Base-by-base conservation (phyloP, 352 stramenopile genomes). In the Phytopythium ostracodes region DNA sequence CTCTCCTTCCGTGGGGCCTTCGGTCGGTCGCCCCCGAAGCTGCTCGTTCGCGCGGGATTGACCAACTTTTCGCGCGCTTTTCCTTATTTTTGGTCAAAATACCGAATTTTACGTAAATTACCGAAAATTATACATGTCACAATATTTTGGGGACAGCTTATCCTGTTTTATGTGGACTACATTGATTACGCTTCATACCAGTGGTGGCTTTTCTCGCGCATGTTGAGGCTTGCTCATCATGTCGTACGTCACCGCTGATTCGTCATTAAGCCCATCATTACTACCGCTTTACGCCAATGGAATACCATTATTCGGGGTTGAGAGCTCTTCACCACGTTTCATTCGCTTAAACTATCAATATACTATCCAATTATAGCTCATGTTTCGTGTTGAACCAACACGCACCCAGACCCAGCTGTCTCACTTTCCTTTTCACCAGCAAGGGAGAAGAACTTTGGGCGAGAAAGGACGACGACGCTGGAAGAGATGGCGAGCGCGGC, bases 401-500 rank as follows among this genome's bases (percentile, higher is more conserved):
- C 43, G 43, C 29, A 33, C 29, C 29, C n/a, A n/a, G n/a, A n/a
- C n/a, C 29, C 29, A 33, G 29, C 3, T 33, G 4, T 33, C 29
- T 15, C 44, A 51, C n/a, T 51, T 51, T 51, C n/a, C 9, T 27
- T 51, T 51, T 51, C 40, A 18, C 2, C 46, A 17, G 27, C 27
- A 55, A 35, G 22, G 47, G 18, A 35, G 24, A 18, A 18, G 33
- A 46, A 43, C 29, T n/a, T n/a, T 7, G 33, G 29, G 35, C 33
- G 20, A 29, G 22, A 9, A 33, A 58, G 36, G 42, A 49, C 20
- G 42, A n/a, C n/a, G 29, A 33, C n/a, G 29, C 29, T 33, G 29
- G 5, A 24, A 8, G 42, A 17, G 20, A 76, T 76, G 70, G 70
- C 70, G 47, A 73, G 71, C 44, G 59, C 59, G n/a, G 67, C 70